Conservation (phyloP, 805 yeast genomes). For the Yamadazyma scolyti region DNA sequence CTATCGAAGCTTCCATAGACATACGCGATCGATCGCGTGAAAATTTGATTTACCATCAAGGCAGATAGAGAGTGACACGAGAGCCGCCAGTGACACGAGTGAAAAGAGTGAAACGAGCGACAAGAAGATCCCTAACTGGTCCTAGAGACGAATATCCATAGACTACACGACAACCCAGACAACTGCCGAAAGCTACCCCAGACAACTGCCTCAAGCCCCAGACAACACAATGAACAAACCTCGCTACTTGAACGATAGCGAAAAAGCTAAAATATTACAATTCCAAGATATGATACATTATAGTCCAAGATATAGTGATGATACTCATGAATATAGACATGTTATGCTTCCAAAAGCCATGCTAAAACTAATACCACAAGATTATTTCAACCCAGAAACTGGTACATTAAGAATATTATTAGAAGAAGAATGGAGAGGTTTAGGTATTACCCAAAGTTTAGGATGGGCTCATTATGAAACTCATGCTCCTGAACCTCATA, state of each 20-base stretch:
- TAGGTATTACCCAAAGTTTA: slow-evolving; percentile 93
- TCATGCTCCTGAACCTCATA: slow-evolving; percentile 98
- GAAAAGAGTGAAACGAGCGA: no score
- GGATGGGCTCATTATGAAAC: slow-evolving; percentile 99
- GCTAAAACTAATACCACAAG: slow-evolving; percentile 91
- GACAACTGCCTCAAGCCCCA: no score
- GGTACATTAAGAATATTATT: slow-evolving; percentile 87
- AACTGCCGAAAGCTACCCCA: no score
- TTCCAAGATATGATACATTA: slow-evolving; percentile 94
- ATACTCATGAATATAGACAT: slow-evolving; percentile 88
- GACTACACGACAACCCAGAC: no score
- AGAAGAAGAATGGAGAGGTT: slow-evolving; percentile 98
- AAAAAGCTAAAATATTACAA: slow-evolving; percentile 81
- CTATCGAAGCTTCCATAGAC: no score
- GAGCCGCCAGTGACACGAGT: no score
- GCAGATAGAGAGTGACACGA: no score
- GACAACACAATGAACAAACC: slow-evolving; percentile 41
- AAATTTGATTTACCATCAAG: no score
- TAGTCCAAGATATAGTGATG: slow-evolving; percentile 91
- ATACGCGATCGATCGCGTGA: no score
- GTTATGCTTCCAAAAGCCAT: slow-evolving; percentile 95
- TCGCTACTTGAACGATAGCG: slow-evolving; percentile 76
- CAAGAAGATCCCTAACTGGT: no score
- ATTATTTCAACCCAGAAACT: slow-evolving; percentile 88
- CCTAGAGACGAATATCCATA: no score